These are phyloP conservation scores for Beauveria asiatica DNA, from an alignment of 2,329 filamentous ascomycete species.

Conservation along the genomic window DNA sequence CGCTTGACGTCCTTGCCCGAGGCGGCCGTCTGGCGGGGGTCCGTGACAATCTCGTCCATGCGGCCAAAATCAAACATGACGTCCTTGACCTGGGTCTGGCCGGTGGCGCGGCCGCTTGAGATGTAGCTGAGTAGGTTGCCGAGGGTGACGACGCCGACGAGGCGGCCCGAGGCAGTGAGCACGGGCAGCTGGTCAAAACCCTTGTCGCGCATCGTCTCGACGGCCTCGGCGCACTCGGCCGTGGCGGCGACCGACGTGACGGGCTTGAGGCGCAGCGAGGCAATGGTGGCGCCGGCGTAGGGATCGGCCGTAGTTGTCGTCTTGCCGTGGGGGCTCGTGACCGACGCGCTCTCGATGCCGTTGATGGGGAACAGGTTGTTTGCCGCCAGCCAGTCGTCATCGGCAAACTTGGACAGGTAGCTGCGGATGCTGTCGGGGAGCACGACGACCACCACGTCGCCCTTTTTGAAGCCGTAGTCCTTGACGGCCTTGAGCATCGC, in stretches of 20 bases:
- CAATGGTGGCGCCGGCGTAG: constrained; percentile 71
- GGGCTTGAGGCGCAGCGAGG: constrained; percentile 79
- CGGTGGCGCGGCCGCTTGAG: constrained; percentile 69
- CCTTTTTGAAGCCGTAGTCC: constrained; percentile 68
- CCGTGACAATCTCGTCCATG: constrained; percentile 83
- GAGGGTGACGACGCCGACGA: constrained; percentile 88
- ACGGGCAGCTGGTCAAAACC: constrained; percentile 97
- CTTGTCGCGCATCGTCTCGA: constrained; percentile 97
- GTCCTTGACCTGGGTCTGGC: constrained; percentile 64
- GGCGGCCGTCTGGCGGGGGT: constrained; percentile 57
- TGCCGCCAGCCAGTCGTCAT: constrained; percentile 97
- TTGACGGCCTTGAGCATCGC: constrained; percentile 69
- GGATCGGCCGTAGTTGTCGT: constrained; percentile 48
- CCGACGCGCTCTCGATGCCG: constrained; percentile 39
- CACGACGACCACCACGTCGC: constrained; percentile 83
- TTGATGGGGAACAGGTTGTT: constrained; percentile 76
- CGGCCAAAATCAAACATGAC: constrained; percentile 97
- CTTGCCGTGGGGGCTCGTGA: constrained; percentile 26
- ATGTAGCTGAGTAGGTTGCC: constrained; percentile 92
- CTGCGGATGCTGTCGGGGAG: constrained; percentile 94
- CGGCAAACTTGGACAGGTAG: constrained; percentile 96
- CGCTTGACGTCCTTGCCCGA: constrained; percentile 39
- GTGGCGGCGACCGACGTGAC: constrained; percentile 73
- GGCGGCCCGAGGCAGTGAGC: constrained; percentile 58
- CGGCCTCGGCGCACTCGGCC: constrained; percentile 72